Conservation (phyloP, 768 basidiomycete genomes). For the Tylopilus rubrobrunneus region DNA sequence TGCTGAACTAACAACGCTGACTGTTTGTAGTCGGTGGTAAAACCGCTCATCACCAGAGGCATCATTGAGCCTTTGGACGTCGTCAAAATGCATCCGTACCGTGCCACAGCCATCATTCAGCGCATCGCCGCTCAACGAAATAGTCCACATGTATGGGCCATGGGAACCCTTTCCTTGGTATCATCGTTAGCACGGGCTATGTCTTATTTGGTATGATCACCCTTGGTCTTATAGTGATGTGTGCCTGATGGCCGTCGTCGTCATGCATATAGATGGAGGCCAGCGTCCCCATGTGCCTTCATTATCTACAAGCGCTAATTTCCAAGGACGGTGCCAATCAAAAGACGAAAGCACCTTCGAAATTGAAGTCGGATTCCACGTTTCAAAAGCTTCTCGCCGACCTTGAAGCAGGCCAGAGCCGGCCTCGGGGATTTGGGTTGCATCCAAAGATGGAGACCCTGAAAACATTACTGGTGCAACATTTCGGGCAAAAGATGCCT, state of each 20-base stretch:
- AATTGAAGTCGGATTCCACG: conserved; percentile 48
- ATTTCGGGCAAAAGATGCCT: conserved; percentile 52
- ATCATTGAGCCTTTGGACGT: conserved; percentile 54
- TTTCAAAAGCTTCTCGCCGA: conserved; percentile 67
- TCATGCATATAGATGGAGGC: conserved; percentile 65
- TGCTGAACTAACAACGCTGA: too few relatives aligned
- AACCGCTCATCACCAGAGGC: conserved; percentile 33
- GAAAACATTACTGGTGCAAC: conserved; percentile 66
- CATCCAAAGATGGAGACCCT: conserved; percentile 95
- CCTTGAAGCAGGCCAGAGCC: conserved; percentile 53
- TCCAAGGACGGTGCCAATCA: conserved; percentile 31
- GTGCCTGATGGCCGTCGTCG: neutral
- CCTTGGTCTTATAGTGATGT: neutral
- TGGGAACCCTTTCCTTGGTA: conserved; percentile 48
- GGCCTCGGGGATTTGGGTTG: conserved; percentile 45
- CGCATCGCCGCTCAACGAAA: conserved; percentile 36
- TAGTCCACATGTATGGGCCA: conserved; percentile 44
- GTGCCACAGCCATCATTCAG: conserved; percentile 42
- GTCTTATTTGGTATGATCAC: conserved; percentile 71
- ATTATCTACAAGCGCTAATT: conserved; percentile 49
- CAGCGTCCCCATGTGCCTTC: conserved; percentile 75
- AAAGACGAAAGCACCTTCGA: conserved; percentile 39
- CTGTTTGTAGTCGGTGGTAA: conserved; percentile 30
- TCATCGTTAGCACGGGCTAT: conserved; percentile 71
- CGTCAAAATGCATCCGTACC: conserved; percentile 63